These are phyloP conservation scores for Royoungia palumana DNA, from an alignment of 768 basidiomycete species.

Conservation along the genomic window DNA sequence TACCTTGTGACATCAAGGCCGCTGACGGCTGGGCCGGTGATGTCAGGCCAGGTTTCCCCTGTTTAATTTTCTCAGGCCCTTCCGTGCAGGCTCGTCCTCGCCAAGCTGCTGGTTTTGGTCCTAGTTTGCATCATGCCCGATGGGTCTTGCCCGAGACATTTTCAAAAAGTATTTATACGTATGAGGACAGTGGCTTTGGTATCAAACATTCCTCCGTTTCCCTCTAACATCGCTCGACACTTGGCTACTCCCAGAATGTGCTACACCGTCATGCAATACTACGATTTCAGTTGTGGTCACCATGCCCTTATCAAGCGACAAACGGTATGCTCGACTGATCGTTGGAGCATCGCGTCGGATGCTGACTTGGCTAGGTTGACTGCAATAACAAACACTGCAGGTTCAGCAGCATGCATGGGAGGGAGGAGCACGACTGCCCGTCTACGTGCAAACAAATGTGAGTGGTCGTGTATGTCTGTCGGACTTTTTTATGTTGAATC, in stretches of 20 bases:
- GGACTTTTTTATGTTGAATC: slow-evolving; percentile 1
- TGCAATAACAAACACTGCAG: slow-evolving; percentile 41
- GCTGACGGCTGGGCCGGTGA: slow-evolving; percentile 1
- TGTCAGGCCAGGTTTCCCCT: slow-evolving; percentile 9
- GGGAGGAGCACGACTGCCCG: slow-evolving; percentile 35
- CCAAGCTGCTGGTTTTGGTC: not conserved
- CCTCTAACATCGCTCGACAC: not conserved
- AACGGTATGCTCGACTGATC: slow-evolving; percentile 26
- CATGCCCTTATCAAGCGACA: slow-evolving; percentile 28
- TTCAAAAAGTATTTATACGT: slow-evolving; percentile 23
- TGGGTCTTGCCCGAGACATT: slow-evolving; percentile 2
- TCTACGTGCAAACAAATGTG: slow-evolving; percentile 38
- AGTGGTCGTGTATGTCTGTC: slow-evolving; percentile 2
- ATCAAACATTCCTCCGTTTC: slow-evolving; percentile 5
- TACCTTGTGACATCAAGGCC: slow-evolving; percentile 3
- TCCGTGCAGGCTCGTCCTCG: slow-evolving; percentile 6
- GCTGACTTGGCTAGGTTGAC: slow-evolving; percentile 40
- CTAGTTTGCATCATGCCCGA: slow-evolving; percentile 1
- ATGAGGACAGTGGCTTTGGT: not conserved
- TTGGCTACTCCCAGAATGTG: slow-evolving; percentile 27
- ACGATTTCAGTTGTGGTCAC: slow-evolving; percentile 35
- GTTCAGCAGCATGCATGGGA: slow-evolving; percentile 37
- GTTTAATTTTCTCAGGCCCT: slow-evolving; percentile 18
- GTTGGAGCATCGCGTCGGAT: not conserved
- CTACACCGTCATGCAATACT: slow-evolving; percentile 31